Percentiles rank a stretch among this genome's conserved stretches.
These are phyloP conservation scores for Castanospermum australe DNA, from an alignment of 306 rosid genomes.

Conservation along the genomic window DNA sequence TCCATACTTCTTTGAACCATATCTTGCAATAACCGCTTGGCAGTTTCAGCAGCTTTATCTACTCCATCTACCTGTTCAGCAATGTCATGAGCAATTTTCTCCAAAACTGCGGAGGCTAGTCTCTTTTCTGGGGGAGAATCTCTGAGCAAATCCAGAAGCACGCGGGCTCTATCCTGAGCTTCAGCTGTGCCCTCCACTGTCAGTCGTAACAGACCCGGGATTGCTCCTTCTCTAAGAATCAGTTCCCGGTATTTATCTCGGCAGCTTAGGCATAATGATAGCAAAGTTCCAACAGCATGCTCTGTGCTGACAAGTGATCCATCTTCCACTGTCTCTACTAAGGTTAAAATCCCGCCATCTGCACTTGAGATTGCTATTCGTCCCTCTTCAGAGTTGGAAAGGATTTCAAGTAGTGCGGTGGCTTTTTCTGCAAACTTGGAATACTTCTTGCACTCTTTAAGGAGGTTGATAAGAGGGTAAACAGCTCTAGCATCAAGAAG, in stretches of 20 bases:
- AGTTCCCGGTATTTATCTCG: conserved; percentile 78
- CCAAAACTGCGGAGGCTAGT: conserved; percentile 60
- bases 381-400: conserved; percentile 73
- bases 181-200: conserved; percentile 81
- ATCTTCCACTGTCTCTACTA: conserved; percentile 88
- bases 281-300: conserved; percentile 79
- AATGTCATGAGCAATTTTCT: conserved; percentile 76
- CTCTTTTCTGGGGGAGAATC: conserved; percentile 69
- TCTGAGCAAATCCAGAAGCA: conserved; percentile 78
- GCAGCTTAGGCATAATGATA: conserved; percentile 66
- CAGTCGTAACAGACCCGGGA: conserved; percentile 80
- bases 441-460: conserved; percentile 80
- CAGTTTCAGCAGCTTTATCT: conserved; percentile 84
- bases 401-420: conserved; percentile 70
- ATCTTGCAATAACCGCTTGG: conserved; percentile 66
- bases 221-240: conserved; percentile 86
- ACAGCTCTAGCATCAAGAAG: conserved; percentile 74
- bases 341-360: conserved; percentile 70
- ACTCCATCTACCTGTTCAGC: conserved; percentile 74
- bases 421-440: conserved; percentile 91
- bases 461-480: conserved; percentile 78
- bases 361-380: conserved; percentile 56
- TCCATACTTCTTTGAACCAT: conserved; percentile 84
- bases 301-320: conserved; percentile 83
- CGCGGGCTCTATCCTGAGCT: conserved; percentile 70